Base-by-base conservation (phyloP, 192 early-diverging fungal genomes). In the Rhizophagus prolifer region DNA sequence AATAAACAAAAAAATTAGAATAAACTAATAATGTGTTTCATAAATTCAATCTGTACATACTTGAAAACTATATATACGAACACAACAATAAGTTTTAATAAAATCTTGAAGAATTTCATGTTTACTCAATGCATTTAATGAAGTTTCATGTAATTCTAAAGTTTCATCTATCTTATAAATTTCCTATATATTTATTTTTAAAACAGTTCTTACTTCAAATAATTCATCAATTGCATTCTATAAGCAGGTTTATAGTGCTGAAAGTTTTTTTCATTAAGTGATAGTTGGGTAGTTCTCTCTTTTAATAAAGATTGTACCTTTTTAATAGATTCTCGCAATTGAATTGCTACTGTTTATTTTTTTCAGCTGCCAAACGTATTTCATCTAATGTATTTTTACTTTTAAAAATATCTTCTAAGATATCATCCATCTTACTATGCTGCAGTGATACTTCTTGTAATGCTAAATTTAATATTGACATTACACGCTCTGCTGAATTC, bases 391-490 rank as follows among this genome's bases (percentile, higher is more conserved):
- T 54, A 54, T 54, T 54, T 54, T 54, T 54, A 21, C 47, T 50
- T 54, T 54, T 19, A 54, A 54, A 16, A 21, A 54, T 54, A 54
- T 54, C 47, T 4, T 54, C 10, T 46, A 50, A 50, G 4, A 50
- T 50, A 50, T 62, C 28, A 62, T 28, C 28, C 7, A 62, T 62
- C 12, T 62, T 23, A 62, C 30, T 30, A 13, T 3, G 26, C 13
- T 62, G 0, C 4, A 62, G 26, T 28, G 25, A 10, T 62, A 62
- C 3, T 28, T 2, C 61, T 62, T 62, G 25, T 28, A 62, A 62
- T 62, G 14, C 23, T 34, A 66, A 21, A 66, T 66, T 66, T 34
- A 66, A 28, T 66, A 66, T 66, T 66, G 30, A 66, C 14, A 66
- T 66, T 4, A 66, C 36, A 8, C 31, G 14, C 19, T 66, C 7